These are phyloP conservation scores for Eucalyptus marginata DNA, from an alignment of 345 rosid species.

Conservation along the genomic window DNA sequence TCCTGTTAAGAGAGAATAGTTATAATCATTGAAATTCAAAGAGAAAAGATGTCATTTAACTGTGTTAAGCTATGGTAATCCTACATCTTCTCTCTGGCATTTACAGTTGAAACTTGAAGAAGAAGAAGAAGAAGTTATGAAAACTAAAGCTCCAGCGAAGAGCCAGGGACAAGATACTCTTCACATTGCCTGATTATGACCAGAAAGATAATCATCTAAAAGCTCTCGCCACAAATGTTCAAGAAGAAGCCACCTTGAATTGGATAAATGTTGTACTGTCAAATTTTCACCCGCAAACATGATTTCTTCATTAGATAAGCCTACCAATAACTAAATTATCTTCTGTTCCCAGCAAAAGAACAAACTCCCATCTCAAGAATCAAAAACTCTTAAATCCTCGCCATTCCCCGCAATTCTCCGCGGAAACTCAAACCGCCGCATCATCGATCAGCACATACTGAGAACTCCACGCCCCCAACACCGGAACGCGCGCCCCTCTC, in stretches of 20 bases:
- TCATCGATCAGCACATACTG: background rate
- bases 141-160: background rate
- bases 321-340: background rate
- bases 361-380: background rate
- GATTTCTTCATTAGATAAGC: background rate
- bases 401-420: background rate
- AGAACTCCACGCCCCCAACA: background rate
- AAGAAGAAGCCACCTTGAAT: background rate
- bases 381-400: background rate
- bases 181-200: background rate
- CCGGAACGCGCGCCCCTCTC: background rate
- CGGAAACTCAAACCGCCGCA: background rate
- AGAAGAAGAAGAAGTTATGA: background rate
- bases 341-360: background rate
- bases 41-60: background rate
- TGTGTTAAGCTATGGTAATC: background rate
- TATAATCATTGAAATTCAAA: background rate
- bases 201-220: background rate
- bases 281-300: background rate
- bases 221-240: background rate
- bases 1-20: conserved; percentile 24
- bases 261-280: background rate
- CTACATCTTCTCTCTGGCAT: background rate
- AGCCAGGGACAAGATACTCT: background rate
- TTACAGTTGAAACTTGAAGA: background rate